phyloP scores from a whole-genome alignment of 192 early-diverging fungal species.

The Umbelopsis sp. region DNA sequence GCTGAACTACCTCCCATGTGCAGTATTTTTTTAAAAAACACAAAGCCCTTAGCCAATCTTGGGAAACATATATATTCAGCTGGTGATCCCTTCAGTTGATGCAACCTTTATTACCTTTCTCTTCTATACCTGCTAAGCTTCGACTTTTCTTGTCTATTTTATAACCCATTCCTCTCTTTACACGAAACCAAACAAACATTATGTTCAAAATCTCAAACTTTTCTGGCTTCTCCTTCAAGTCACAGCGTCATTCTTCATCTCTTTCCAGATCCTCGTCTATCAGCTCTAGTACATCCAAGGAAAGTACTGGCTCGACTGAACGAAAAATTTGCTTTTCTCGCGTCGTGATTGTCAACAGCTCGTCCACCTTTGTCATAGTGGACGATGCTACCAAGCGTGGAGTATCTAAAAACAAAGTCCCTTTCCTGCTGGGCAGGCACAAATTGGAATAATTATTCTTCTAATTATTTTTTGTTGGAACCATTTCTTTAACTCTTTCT shows the following conservation, averaged over 20 bases:
- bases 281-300: neutral
- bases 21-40: no score
- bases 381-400: conserved; percentile 3
- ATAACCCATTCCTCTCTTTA: conserved; percentile 11
- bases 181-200: neutral
- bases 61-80: no score
- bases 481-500: neutral
- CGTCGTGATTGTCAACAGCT: conserved; percentile 20
- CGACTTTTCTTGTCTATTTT: neutral
- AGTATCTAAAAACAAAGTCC: neutral
- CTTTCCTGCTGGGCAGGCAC: neutral
- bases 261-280: neutral
- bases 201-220: conserved; percentile 7
- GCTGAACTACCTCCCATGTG: neutral
- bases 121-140: neutral
- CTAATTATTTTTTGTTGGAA: no score
- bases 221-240: neutral
- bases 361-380: conserved; percentile 15
- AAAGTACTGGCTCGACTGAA: neutral
- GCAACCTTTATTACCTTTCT: no score
- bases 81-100: no score
- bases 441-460: neutral
- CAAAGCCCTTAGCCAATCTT: no score
- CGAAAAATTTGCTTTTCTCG: conserved; percentile 20
- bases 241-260: neutral